Conservation (phyloP, 2,329 filamentous ascomycete genomes). For the Fusarium anthophilum region DNA sequence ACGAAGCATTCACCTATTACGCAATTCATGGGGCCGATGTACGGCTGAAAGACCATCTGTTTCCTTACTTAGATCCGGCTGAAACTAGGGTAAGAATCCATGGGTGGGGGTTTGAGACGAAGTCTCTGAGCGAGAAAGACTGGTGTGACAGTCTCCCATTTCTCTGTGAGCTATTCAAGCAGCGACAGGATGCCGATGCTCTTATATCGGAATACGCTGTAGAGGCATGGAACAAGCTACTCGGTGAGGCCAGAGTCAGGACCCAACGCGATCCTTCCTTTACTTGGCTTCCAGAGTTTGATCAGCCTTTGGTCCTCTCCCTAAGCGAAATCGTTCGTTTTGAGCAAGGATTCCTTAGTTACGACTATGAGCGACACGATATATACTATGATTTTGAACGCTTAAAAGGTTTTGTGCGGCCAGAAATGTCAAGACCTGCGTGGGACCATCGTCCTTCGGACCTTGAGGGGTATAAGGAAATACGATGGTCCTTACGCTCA, state of each 20-base stretch:
- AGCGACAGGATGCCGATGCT: background rate
- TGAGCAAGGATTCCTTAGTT: background rate
- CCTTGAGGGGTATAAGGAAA: background rate
- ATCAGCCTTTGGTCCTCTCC: background rate
- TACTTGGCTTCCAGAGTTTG: background rate
- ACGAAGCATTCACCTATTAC: fast-evolving
- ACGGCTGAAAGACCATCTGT: background rate
- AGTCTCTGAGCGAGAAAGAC: background rate
- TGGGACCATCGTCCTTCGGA: background rate
- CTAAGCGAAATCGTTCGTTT: background rate
- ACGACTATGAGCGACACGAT: fast-evolving
- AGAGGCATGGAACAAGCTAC: background rate
- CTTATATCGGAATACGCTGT: background rate
- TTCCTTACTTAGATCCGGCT: background rate
- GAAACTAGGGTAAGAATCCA: background rate
- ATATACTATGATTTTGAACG: fast-evolving
- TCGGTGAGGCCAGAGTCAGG: background rate
- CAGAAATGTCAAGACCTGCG: background rate
- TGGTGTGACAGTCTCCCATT: background rate
- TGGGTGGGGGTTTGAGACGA: background rate
- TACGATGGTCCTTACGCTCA: background rate
- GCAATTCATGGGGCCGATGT: fast-evolving
- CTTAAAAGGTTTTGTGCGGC: fast-evolving
- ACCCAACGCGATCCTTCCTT: background rate
- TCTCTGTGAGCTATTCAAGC: background rate